A percentile compares a stretch with the other conserved stretches of the same genome.
Conservation (phyloP, 1,284 basidiomycete species). For the Leccinum pachyderme region DNA sequence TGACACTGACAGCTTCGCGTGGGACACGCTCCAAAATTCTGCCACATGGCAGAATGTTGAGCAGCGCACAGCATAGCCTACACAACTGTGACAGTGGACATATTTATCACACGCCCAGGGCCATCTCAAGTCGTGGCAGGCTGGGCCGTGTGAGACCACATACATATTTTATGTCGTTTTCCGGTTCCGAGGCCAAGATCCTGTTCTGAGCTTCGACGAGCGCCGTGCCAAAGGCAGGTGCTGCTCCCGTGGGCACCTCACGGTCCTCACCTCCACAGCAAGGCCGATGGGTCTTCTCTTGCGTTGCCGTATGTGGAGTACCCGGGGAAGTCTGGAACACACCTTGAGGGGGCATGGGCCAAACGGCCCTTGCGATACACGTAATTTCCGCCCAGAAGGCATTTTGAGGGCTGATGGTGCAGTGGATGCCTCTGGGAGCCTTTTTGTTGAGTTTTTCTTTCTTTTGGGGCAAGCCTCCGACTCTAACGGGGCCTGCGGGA, state of each 20-base stretch:
- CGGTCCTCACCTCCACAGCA: conserved; percentile 25
- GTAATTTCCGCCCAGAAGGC: conserved; percentile 27
- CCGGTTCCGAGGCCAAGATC: conserved; percentile 27
- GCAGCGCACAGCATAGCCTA: neutral
- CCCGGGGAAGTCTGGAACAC: neutral
- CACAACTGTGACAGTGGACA: conserved; percentile 6
- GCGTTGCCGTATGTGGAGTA: conserved; percentile 7
- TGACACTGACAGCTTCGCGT: conserved; percentile 6
- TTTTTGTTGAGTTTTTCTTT: conserved; percentile 1
- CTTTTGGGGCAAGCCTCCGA: neutral
- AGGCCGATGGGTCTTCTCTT: conserved; percentile 13
- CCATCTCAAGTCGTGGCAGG: conserved; percentile 3
- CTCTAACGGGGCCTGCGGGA: neutral
- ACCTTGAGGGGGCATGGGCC: conserved; percentile 1
- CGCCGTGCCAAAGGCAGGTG: conserved; percentile 13
- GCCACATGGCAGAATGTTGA: conserved; percentile 1
- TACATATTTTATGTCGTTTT: conserved; percentile 1
- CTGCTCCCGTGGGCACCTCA: conserved; percentile 16
- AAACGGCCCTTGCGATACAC: conserved; percentile 17
- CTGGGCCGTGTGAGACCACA: conserved; percentile 4
- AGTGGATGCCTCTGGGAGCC: neutral
- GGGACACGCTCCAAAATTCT: conserved; percentile 1
- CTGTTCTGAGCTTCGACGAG: conserved; percentile 14
- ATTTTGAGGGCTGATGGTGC: conserved; percentile 3
- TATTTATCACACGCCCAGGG: conserved; percentile 2